A percentile compares a stretch with the other conserved stretches of the same genome.
Conservation (phyloP, 768 basidiomycete species). For the Pulveroboletus frians region DNA sequence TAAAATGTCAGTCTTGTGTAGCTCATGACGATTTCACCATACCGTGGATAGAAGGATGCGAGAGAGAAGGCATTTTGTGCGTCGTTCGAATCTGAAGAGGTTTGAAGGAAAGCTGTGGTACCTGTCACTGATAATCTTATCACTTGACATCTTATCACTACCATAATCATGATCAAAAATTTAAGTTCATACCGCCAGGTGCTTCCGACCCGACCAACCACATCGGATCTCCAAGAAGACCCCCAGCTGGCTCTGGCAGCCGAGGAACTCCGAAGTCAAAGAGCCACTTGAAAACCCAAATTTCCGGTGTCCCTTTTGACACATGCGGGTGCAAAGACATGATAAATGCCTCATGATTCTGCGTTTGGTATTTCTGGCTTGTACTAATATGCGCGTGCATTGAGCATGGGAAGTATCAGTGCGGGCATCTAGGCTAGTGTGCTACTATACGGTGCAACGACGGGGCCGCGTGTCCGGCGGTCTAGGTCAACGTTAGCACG, state of each 20-base stretch:
- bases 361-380: no score
- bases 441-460: no score
- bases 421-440: neutral
- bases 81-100: neutral
- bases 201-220: neutral
- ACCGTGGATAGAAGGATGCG: slow-evolving; percentile 56
- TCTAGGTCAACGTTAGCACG: neutral
- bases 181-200: no score
- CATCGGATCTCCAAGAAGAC: no score
- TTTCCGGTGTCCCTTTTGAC: no score
- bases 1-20: slow-evolving; percentile 6
- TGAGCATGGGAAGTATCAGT: no score
- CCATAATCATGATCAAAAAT: neutral
- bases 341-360: no score
- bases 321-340: no score
- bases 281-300: neutral
- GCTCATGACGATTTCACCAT: neutral
- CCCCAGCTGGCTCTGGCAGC: no score
- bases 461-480: neutral
- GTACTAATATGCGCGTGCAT: no score
- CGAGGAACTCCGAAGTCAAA: no score
- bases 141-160: neutral
- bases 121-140: slow-evolving; percentile 2
- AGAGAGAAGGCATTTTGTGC: slow-evolving; percentile 46
- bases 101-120: neutral